Base-by-base conservation (phyloP, 2,329 filamentous ascomycete species). In the Paraconiothyrium brasiliense region DNA sequence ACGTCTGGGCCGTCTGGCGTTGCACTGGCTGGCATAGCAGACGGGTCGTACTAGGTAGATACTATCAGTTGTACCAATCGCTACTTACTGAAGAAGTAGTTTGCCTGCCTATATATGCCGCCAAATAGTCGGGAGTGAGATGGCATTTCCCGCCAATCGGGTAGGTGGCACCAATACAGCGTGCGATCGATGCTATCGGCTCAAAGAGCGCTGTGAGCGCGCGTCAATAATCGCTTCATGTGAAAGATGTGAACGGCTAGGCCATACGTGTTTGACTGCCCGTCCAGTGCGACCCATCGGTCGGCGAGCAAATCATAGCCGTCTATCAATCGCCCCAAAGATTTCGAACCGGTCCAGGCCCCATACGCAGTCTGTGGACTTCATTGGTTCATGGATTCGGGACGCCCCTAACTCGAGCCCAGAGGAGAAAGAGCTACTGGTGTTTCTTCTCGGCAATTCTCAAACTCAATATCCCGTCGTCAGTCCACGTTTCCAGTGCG, bases 161-260 rank as follows among this genome's bases (percentile, higher is more conserved):
- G 16, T 14, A 24, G 54, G 43, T 32, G 43, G 27, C 39, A 14
- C 35, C 30, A 39, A 49, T 32, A 62, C 22, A 14, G 55, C 60
- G 54, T 62, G 60, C 37, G 60, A 62, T 44, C 56, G 55, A 46
- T 62, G 60, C 60, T 62, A 62, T 37, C 41, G 50, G 32, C 60
- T 62, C 35, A 62, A 62, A 30, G 60, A 62, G 39, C 60, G 60
- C 24, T 62, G 60, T 49, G 43, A 47, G 49, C 60, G 60, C 22
- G 41, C 37, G 34, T 59, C 60, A 14, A 5, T 16, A 9, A 55
- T 34, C 30, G n/a, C 20, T 27, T 55, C 41, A 24, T 62, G 60
- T 54, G 49, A 48, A 54, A 55, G 60, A 49, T 62, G 60, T 32
- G n/a, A 52, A 44, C 46, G 56, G 34, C 50, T 62, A 35, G 44